Conservation (phyloP, 2,329 filamentous ascomycete species). For the Aschersonia sp. region DNA sequence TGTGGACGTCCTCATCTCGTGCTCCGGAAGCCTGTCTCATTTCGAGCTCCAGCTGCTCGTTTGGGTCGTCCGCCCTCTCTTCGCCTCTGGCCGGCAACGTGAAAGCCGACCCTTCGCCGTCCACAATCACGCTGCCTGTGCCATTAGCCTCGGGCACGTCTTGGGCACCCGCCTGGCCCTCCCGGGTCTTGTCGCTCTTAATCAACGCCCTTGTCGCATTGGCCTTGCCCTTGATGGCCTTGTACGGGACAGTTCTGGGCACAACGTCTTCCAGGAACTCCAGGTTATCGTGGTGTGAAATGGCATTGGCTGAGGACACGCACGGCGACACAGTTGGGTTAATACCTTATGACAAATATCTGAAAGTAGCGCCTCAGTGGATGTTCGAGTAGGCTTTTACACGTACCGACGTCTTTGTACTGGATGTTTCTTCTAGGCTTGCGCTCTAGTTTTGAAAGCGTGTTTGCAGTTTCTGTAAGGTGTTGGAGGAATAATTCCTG, state of each 20-base stretch:
- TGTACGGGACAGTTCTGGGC: slow-evolving; percentile 71
- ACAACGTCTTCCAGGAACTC: slow-evolving; percentile 90
- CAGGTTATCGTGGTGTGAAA: slow-evolving; percentile 79
- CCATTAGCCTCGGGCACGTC: slow-evolving; percentile 13
- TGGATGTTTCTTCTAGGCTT: slow-evolving; percentile 91
- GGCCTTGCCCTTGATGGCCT: slow-evolving; percentile 56
- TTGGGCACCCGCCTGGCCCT: slow-evolving; percentile 7
- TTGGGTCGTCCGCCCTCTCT: slow-evolving; percentile 25
- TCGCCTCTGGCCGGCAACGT: slow-evolving; percentile 9
- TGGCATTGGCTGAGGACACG: slow-evolving; percentile 53
- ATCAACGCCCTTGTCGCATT: slow-evolving; percentile 31
- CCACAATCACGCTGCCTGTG: slow-evolving; percentile 11
- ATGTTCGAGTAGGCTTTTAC: background rate
- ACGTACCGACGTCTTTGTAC: slow-evolving; percentile 77
- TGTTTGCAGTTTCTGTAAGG: slow-evolving; percentile 70
- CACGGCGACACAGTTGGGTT: background rate
- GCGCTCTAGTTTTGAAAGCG: slow-evolving; percentile 76
- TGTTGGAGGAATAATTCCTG: slow-evolving; percentile 95
- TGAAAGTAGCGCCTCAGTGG: too few relatives aligned
- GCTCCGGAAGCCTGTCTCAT: slow-evolving; percentile 28
- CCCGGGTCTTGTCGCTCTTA: slow-evolving; percentile 19
- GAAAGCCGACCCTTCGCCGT: slow-evolving; percentile 11
- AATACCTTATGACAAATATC: too few relatives aligned
- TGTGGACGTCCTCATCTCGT: slow-evolving; percentile 40
- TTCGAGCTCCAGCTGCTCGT: slow-evolving; percentile 39